Evolutionary conservation across 805 yeast species (phyloP), one percentile per base, ranked within the genome.

Genomic region (Osmozyma mogii): DNA sequence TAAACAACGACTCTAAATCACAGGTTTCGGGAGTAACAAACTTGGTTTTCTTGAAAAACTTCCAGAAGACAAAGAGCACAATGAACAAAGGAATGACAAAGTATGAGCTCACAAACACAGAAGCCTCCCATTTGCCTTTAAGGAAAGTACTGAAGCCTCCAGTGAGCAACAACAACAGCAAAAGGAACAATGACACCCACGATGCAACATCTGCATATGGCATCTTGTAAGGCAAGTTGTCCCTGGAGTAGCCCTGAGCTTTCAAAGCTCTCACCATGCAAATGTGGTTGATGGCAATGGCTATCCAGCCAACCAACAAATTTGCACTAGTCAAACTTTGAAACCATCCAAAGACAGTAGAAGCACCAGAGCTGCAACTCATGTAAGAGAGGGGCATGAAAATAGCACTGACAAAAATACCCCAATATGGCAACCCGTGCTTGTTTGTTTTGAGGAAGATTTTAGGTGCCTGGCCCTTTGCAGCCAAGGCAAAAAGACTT

Each of bases 311-410:
- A 5, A 56, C 28, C 26, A 58, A 39, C 20, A 49, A 34, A 32
- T 52, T 47, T 4, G 60, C 47, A 8, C 62, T 52, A 1, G 56
- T 43, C 9, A 56, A 35, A 11, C 32, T 36, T 37, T 56, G 61
- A 43, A 60, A 52, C 65, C 65, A 54, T 28, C 32, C 31, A 29
- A 61, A 52, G 3, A 54, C 60, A 7, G 52, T 50, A 3, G 58
- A 44, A 1, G 61, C 45, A 15, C 38, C 24, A 0, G 28, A 22
- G 6, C 49, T 40, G 6, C 45, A 35, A 25, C 51, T 46, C 61
- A 58, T 55, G 32, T 49, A 60, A 8, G 61, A 59, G 36, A 59
- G 49, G n/a, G 64, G 61, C 27, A 57, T 30, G 43, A 60, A 59
- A 1, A 34, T 9, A n/a, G 48, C 38, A 9, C 45, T 25, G n/a